phyloP scores from a whole-genome alignment of 768 basidiomycete species.

The Suillus subaureus region DNA sequence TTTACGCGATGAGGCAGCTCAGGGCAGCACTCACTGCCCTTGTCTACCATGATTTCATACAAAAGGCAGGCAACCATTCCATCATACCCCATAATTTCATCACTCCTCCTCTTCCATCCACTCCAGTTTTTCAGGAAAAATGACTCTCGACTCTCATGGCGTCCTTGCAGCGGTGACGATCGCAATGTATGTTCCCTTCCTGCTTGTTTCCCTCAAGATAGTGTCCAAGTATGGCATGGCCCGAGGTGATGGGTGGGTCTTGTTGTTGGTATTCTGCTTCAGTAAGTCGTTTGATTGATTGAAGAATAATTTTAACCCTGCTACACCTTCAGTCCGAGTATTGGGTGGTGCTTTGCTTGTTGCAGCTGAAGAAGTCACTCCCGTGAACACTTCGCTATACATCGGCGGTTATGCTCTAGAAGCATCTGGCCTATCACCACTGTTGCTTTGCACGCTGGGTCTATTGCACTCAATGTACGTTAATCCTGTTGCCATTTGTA shows the following conservation, averaged over 20 bases:
- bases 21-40: conserved; percentile 23
- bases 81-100: conserved; percentile 8
- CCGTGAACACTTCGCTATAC: conserved; percentile 46
- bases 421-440: conserved; percentile 41
- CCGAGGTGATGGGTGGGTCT: conserved; percentile 67
- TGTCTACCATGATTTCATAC: conserved; percentile 11
- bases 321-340: conserved; percentile 48
- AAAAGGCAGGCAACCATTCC: conserved; percentile 18
- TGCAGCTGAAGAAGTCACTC: conserved; percentile 48
- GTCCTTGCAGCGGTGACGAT: conserved; percentile 63
- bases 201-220: conserved; percentile 46
- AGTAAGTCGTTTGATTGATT: conserved; percentile 39
- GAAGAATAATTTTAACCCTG: conserved; percentile 6
- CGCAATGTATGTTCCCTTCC: conserved; percentile 60
- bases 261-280: conserved; percentile 60
- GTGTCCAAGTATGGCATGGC: conserved; percentile 56
- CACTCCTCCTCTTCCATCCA: background rate
- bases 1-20: background rate
- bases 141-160: conserved; percentile 43
- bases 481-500: background rate
- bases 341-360: conserved; percentile 59
- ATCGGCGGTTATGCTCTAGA: conserved; percentile 52
- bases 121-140: conserved; percentile 15
- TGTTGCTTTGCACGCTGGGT: conserved; percentile 39
- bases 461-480: conserved; percentile 39